Evolutionary conservation across 192 early-diverging fungal species (phyloP).

Genomic region (Backusella psychrophila): DNA sequence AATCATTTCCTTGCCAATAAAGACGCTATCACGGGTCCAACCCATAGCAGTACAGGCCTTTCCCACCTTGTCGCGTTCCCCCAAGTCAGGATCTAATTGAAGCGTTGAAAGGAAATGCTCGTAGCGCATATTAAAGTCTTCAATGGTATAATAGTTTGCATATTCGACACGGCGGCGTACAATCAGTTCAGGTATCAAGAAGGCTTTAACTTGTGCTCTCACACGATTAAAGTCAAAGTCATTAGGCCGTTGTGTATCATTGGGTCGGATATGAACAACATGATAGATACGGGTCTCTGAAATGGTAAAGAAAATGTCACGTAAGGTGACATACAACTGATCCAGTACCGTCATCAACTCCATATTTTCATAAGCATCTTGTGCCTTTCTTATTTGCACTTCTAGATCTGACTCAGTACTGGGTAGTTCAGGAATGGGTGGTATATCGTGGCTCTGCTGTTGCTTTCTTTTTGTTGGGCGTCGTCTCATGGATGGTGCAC

Average conservation of each 20-base stretch:
- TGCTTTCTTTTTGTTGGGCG: slow-evolving; percentile 27
- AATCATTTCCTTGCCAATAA: slow-evolving; percentile 55
- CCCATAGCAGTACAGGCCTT: slow-evolving; percentile 39
- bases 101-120: slow-evolving; percentile 10
- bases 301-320: slow-evolving; percentile 79
- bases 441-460: background rate
- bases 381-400: slow-evolving; percentile 14
- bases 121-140: slow-evolving; percentile 75
- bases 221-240: slow-evolving; percentile 62
- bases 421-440: slow-evolving; percentile 27
- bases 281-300: slow-evolving; percentile 78
- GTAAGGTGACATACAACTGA: slow-evolving; percentile 64
- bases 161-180: slow-evolving; percentile 70
- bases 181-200: slow-evolving; percentile 71
- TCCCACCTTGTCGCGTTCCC: slow-evolving; percentile 32
- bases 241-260: slow-evolving; percentile 50
- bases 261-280: slow-evolving; percentile 78
- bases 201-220: slow-evolving; percentile 63
- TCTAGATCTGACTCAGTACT: slow-evolving; percentile 21
- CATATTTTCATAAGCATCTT: slow-evolving; percentile 38
- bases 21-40: slow-evolving; percentile 50
- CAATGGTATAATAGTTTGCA: slow-evolving; percentile 65
- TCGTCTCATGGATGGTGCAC: slow-evolving; percentile 66
- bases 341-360: slow-evolving; percentile 49
- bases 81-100: slow-evolving; percentile 21